phyloP scores from a whole-genome alignment of 2,329 filamentous ascomycete genomes.

The Trichoderma gracile region DNA sequence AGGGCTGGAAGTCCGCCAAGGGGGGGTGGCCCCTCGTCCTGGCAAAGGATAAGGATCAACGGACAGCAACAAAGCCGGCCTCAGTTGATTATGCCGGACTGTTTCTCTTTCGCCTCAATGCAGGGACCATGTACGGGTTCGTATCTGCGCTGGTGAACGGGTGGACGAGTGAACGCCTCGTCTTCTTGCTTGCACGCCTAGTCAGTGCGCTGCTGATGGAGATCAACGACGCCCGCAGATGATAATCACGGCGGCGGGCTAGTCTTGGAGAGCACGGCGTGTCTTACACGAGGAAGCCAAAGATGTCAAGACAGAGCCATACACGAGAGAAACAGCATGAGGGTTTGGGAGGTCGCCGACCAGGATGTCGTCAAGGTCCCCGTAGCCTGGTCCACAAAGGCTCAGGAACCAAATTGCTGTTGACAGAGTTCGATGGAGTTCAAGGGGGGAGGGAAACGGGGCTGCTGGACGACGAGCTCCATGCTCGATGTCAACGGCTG shows the following conservation, averaged over 20 bases:
- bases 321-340: background rate
- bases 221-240: slow-evolving; percentile 8
- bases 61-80: background rate
- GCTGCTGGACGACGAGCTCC: background rate
- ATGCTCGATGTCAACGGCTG: slow-evolving; percentile 12
- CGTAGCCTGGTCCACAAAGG: slow-evolving; percentile 15
- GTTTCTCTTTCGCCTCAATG: background rate
- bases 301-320: background rate
- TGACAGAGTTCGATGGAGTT: background rate
- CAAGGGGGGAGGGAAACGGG: slow-evolving; percentile 4
- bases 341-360: slow-evolving; percentile 20
- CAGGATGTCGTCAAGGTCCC: slow-evolving; percentile 21
- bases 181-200: background rate
- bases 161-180: background rate
- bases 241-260: slow-evolving; percentile 13
- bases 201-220: slow-evolving; percentile 6
- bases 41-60: background rate
- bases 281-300: slow-evolving; percentile 14
- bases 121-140: too few species aligned
- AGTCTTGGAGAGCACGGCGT: slow-evolving; percentile 1
- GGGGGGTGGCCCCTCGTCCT: background rate
- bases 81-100: background rate
- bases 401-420: slow-evolving; percentile 20
- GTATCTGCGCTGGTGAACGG: too few species aligned
- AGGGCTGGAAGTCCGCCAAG: slow-evolving; percentile 16